These are phyloP conservation scores for Aspergillus uvarum DNA, from an alignment of 2,329 filamentous ascomycete species.

Conservation along the genomic window DNA sequence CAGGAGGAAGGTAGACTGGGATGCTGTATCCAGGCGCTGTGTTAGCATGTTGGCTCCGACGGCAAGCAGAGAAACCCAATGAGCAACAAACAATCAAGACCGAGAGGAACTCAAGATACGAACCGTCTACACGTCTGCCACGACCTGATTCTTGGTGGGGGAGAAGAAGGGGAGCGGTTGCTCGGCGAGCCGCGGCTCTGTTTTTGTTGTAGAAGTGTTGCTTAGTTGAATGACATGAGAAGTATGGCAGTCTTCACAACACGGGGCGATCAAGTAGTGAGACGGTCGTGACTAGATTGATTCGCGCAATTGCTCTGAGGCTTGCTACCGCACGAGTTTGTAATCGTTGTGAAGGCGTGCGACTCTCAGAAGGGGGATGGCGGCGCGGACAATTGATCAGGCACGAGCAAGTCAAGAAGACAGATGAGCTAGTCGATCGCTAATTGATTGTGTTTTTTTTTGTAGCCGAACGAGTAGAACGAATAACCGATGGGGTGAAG, in stretches of 20 bases:
- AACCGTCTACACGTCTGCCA: conserved; percentile 46
- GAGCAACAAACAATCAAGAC: conserved; percentile 1
- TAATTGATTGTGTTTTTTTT: background rate
- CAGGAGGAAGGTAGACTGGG: conserved; percentile 40
- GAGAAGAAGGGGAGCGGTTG: conserved; percentile 33
- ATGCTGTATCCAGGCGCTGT: conserved; percentile 17
- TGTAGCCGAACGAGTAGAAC: background rate
- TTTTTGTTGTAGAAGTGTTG: conserved; percentile 27
- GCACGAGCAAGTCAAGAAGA: conserved; percentile 12
- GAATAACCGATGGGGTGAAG: conserved; percentile 12
- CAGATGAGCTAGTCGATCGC: conserved; percentile 5
- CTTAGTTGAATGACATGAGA: conserved; percentile 44
- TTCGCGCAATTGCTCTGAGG: conserved; percentile 5
- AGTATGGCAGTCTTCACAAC: conserved; percentile 26
- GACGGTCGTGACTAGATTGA: conserved; percentile 22
- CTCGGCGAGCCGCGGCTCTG: conserved; percentile 43
- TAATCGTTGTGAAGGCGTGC: background rate
- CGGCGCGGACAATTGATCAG: conserved; percentile 4
- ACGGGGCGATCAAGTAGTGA: conserved; percentile 27
- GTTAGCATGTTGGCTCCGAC: conserved; percentile 24
- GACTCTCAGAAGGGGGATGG: background rate
- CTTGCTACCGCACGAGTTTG: conserved; percentile 15
- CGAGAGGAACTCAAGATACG: conserved; percentile 23
- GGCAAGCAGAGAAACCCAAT: conserved; percentile 3
- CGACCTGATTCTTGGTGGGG: conserved; percentile 37